These are phyloP conservation scores for Phytopythium aichiense DNA, from an alignment of 352 stramenopile species.

Conservation along the genomic window DNA sequence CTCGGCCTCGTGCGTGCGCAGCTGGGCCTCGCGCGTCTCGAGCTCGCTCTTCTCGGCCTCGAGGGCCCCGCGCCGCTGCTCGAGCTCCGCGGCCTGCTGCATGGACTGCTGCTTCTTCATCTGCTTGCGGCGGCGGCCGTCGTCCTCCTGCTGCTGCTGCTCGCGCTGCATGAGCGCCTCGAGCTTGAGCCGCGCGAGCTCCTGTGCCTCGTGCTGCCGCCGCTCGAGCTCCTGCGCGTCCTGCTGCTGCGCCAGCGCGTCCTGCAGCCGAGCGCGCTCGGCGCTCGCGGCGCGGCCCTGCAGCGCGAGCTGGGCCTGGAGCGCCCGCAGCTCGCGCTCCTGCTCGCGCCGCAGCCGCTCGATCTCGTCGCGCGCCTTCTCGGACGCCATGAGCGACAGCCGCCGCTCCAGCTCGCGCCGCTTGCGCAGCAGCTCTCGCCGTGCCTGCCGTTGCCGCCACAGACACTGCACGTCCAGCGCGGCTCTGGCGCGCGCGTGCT, in stretches of 20 bases:
- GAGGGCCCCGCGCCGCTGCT: slow-evolving; percentile 36
- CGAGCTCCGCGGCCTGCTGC: slow-evolving; percentile 8
- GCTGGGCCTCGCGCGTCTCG: slow-evolving; percentile 37
- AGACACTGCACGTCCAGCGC: slow-evolving; percentile 67
- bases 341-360: slow-evolving; percentile 66
- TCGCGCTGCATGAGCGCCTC: slow-evolving; percentile 57
- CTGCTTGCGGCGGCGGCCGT: slow-evolving; percentile 23
- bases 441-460: slow-evolving; percentile 39
- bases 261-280: slow-evolving; percentile 35
- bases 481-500: slow-evolving; percentile 38
- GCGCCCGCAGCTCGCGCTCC: slow-evolving; percentile 57
- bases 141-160: slow-evolving; percentile 32
- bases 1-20: slow-evolving; percentile 61
- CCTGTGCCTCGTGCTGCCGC: slow-evolving; percentile 44
- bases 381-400: slow-evolving; percentile 77
- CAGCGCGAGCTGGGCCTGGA: slow-evolving; percentile 62
- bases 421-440: slow-evolving; percentile 31
- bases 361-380: slow-evolving; percentile 81
- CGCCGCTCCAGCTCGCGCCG: slow-evolving; percentile 70
- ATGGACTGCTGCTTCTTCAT: slow-evolving; percentile 1
- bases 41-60: slow-evolving; percentile 37
- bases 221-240: slow-evolving; percentile 36
- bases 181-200: slow-evolving; percentile 45
- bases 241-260: slow-evolving; percentile 40
- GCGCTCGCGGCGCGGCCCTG: slow-evolving; percentile 48